Base-by-base conservation (phyloP, 1,284 basidiomycete genomes). In the Peniophora sp. region DNA sequence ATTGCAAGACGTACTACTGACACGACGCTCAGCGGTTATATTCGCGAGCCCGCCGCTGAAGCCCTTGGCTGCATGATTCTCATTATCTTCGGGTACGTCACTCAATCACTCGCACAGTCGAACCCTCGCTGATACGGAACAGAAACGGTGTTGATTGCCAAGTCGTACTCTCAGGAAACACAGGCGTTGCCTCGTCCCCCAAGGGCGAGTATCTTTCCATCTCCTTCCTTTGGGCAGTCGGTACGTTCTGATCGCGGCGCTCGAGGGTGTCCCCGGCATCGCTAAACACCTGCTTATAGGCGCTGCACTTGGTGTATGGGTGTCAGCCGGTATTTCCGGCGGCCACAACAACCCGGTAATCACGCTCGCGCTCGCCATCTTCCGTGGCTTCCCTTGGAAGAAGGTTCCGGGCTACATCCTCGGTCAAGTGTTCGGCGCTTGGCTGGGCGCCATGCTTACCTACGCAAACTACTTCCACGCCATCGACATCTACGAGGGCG, bases 261-360 rank as follows among this genome's bases (percentile, higher is more conserved):
- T 45, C 14, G 3, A 10, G 17, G 20, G 22, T 22, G 2, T 24
- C n/a, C 43, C 43, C 20, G n/a, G n/a, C n/a, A n/a, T n/a, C 36
- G n/a, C 44, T 44, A 43, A 20, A 35, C 17, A 45, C 18, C 24
- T 44, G 27, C 43, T 3, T 14, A 17, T 48, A 74, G 72, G 74
- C 23, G 60, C 71, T 2, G 77, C 80, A 8, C 68, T 89, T 59
- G 86, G 84, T 42, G 83, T 83, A 2, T 88, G 83, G 83, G 69
- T 80, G 3, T 75, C 76, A 14, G 75, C 71, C 47, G 80, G 80
- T 45, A 76, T 86, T 51, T 86, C 85, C 46, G 85, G 87, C 17
- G 88, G 85, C 32, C 87, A 90, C 60, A 76, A 88, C 55, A 90
- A 90, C 59, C 88, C 87, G 42, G 85, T 85, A 22, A 85, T 81